Conservation (phyloP, 208 protist species). For the Leishmania gerbilli region DNA sequence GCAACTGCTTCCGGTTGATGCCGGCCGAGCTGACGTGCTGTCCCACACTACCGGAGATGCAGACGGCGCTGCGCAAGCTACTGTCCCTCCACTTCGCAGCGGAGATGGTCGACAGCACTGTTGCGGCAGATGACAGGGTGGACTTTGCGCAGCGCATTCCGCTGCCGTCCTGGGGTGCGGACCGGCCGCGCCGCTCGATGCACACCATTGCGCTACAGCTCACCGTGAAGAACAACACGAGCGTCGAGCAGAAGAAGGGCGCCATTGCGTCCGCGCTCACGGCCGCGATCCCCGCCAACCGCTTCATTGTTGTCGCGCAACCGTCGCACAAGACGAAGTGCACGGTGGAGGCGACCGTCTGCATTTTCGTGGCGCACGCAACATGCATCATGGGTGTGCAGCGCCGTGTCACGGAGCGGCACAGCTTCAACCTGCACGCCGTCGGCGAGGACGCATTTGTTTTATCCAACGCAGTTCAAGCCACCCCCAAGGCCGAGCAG, state of each 20-base stretch:
- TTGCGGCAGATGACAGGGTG: constrained; percentile 14
- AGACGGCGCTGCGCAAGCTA: constrained; percentile 49
- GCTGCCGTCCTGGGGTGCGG: constrained; percentile 15
- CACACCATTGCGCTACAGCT: constrained; percentile 60
- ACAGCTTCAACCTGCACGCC: constrained; percentile 73
- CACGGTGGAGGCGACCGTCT: constrained; percentile 42
- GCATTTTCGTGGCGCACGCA: constrained; percentile 62
- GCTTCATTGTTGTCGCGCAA: constrained; percentile 68
- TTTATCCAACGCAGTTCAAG: constrained; percentile 44
- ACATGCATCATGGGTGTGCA: constrained; percentile 83
- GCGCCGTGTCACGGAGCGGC: constrained; percentile 43
- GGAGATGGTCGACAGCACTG: background rate
- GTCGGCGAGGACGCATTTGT: constrained; percentile 58
- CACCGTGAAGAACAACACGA: constrained; percentile 86
- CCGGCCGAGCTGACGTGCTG: constrained; percentile 86
- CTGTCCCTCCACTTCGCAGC: constrained; percentile 58
- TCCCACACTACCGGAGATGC: constrained; percentile 78
- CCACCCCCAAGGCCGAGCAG: constrained; percentile 1
- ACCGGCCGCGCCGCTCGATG: constrained; percentile 32
- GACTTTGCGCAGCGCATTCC: constrained; percentile 25
- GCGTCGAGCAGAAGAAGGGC: constrained; percentile 66
- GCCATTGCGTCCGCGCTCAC: constrained; percentile 47
- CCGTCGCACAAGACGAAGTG: constrained; percentile 30
- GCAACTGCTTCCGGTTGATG: constrained; percentile 78
- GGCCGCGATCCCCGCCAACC: constrained; percentile 66